Base-by-base conservation (phyloP, 805 yeast genomes). In the Saccharomyces paradoxus region DNA sequence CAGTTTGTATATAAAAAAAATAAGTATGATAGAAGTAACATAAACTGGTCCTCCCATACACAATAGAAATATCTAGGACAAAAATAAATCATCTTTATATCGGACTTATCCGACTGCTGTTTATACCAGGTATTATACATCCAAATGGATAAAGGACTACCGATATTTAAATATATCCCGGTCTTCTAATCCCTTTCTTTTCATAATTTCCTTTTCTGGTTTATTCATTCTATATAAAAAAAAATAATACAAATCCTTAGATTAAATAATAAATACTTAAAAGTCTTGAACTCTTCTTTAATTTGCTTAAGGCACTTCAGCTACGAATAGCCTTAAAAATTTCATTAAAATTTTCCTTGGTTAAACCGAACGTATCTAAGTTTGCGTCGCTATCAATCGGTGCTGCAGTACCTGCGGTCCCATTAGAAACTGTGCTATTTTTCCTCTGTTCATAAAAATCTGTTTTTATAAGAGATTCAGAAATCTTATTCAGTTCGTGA, bases 381-480 rank as follows among this genome's bases (percentile, higher is more conserved):
- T 58, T 55, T 14, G 41, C 24, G 13, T 37, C 44, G 17, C 13
- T 17, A 37, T 37, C 44, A 37, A 6, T 24, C 2, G 44, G 12
- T 8, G 44, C 13, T 5, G 44, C 17, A 8, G 24, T 17, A 17
- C 44, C 44, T 10, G 12, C 8, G 12, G 6, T 24, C 17, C 44
- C 44, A 37, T 37, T 37, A 6, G 24, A 37, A 8, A 37, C 9
- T 37, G 22, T 37, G 17, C 22, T 37, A n/a, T 37, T 37, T 37
- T 55, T 56, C 46, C 71, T 58, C 47, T 63, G 60, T 9, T 55
- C 50, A 46, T 64, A 67, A 41, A 66, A 67, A 46, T 67, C 70
- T 28, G 63, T 51, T 52, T 63, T 66, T 17, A 67, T 67, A 28
- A 67, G 54, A 7, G 71, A 67, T 50, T 66, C 70, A 32, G 71